Conservation (phyloP, 306 rosid species). For the Gastrolobium villosum region DNA sequence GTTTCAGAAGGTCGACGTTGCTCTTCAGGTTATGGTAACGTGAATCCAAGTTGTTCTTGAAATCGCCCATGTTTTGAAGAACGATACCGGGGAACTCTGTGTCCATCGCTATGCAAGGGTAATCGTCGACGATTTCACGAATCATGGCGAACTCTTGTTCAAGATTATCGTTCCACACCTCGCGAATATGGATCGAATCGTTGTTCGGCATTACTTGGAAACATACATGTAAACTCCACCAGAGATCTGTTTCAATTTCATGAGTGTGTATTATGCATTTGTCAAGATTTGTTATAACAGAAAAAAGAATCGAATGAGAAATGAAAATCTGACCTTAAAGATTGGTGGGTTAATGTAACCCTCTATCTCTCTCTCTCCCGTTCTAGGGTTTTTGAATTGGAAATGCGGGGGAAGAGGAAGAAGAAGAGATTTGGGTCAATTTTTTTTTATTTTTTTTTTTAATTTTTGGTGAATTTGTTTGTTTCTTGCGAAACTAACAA, state of each 20-base stretch:
- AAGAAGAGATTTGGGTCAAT: not conserved
- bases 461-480: not conserved
- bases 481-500: not conserved
- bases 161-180: constrained; percentile 64
- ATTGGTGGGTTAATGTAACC: not conserved
- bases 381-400: not conserved
- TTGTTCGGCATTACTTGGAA: constrained; percentile 51
- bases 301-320: no score
- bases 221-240: not conserved
- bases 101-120: constrained; percentile 65
- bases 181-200: constrained; percentile 63
- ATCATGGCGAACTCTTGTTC: constrained; percentile 58
- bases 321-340: not conserved
- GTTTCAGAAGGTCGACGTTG: constrained; percentile 60
- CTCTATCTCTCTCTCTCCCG: not conserved
- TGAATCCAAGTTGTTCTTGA: constrained; percentile 55
- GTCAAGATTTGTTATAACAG: no score
- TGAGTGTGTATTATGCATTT: not conserved
- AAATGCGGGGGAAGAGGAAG: not conserved
- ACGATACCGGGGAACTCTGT: constrained; percentile 64
- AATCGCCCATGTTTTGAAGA: constrained; percentile 60
- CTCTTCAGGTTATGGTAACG: constrained; percentile 65
- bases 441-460: not conserved
- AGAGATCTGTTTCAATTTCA: constrained; percentile 38
- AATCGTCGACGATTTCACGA: constrained; percentile 59